Conservation (phyloP, 2,329 filamentous ascomycete species). For the Pseudogymnoascus sp. region DNA sequence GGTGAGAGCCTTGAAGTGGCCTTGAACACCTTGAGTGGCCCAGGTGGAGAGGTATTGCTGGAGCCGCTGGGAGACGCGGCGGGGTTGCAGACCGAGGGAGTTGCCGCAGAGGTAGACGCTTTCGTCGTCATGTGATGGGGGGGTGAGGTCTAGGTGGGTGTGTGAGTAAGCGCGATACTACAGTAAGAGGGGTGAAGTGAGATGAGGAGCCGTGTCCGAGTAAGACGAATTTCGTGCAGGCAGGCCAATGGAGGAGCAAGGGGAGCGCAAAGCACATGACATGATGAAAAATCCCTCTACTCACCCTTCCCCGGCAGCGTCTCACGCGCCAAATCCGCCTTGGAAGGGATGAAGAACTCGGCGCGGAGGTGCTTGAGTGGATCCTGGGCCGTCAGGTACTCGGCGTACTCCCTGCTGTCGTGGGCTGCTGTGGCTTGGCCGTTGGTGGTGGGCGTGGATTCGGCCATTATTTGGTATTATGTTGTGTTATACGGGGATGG, state of each 20-base stretch:
- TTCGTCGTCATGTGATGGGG: conserved; percentile 20
- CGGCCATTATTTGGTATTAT: background rate
- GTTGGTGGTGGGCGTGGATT: background rate
- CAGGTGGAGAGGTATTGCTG: conserved; percentile 66
- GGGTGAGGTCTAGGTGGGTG: background rate
- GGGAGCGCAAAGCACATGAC: background rate
- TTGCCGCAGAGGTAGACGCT: conserved; percentile 73
- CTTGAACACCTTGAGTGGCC: conserved; percentile 70
- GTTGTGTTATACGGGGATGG: background rate
- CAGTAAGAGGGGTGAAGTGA: background rate
- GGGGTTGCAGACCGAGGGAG: conserved; percentile 70
- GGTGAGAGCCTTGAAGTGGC: conserved; percentile 63
- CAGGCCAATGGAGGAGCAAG: background rate
- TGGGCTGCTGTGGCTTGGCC: background rate
- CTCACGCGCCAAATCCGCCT: conserved; percentile 57
- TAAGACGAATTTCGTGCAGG: background rate
- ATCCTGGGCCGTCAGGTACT: conserved; percentile 53
- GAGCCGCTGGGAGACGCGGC: conserved; percentile 57
- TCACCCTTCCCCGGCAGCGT: conserved; percentile 16
- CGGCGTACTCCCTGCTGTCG: conserved; percentile 24
- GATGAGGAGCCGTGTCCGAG: background rate
- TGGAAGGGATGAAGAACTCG: conserved; percentile 74
- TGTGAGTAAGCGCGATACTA: background rate
- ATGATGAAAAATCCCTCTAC: background rate
- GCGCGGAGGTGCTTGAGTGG: conserved; percentile 54